Base-by-base conservation (phyloP, 495 filamentous ascomycete genomes). In the Hyaloscypha hepaticicola region DNA sequence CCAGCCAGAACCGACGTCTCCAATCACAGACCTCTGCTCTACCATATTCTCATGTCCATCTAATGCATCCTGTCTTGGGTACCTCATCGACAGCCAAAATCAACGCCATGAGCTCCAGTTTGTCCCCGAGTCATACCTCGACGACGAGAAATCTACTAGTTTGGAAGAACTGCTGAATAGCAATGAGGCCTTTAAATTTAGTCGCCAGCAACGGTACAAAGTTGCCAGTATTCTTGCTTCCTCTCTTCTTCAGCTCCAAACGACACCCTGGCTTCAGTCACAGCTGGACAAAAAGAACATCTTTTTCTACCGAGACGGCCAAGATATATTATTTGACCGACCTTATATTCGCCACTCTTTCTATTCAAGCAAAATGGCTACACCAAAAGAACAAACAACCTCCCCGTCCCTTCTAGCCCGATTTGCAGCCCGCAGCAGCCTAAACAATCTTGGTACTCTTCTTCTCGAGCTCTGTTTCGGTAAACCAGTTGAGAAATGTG, bases 181-280 rank as follows among this genome's bases (percentile, higher is more conserved):
- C 34, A 12, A 34, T 27, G 34, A 33, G n/a, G 22, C 25, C 8
- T 21, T 52, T 11, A 31, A 19, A 11, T 55, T 69, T 16, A 66
- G 7, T 28, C 16, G 67, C 7, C 50, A 60, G 55, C 55, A 72
- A 48, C 64, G 70, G n/a, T 66, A 70, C 29, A 62, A 59, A 16
- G 57, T 75, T 38, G 73, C 70, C 1, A 60, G 66, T 27, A 55
- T 72, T 33, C 61, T 76, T 3, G 61, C 72, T 24, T 71, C 67
- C 9, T 73, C 68, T 21, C 48, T 72, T 14, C 66, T 76, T 21
- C 71, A 72, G 28, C 66, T 76, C 25, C 67, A 76, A 38, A 61
- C 62, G 5, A 72, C 69, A 5, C 69, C 71, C 0, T 76, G 74
- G 72, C 60, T 72, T 0, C 26, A 56, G 3, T 57, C 67, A 19